Evolutionary conservation across 441 rosid genomes (phyloP), one percentile per base, ranked within the genome.

Genomic region (Euphorbia corollata): DNA sequence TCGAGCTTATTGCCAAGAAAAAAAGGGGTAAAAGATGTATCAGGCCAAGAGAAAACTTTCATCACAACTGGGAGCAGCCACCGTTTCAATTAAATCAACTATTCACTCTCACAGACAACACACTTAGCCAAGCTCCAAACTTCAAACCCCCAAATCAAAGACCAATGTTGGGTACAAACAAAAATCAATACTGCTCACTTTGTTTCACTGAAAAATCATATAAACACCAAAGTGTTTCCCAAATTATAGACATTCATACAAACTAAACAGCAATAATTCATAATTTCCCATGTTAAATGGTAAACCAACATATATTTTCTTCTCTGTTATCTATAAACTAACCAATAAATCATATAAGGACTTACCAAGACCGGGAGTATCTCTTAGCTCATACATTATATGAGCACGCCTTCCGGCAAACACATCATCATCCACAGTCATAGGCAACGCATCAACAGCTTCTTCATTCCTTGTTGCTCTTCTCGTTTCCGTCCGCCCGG

Each of bases 311-410:
- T 0, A 0, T 53, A 1, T 56, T 38, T 39, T 5, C 65, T 8
- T 24, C 54, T 61, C 30, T 41, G 24, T 61, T 32, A 53, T 6
- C 15, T 22, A 36, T 51, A 22, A 8, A 58, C 4, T 24, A 47
- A 39, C 9, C 67, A 53, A 53, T 27, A 23, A 65, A 24, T 18
- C 4, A 55, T 54, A 16, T 12, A 0, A 15, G 56, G 32, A 75
- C 83, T 78, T 75, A 92, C 98, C 94, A 51, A 92, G 96, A 24
- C 98, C 99, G 71, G 99, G 99, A 11, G 89, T 74, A 74, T 89
- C 97, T 78, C 97, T 77, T 32, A 93, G 87, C 73, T 86, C 91
- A 79, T 91, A 93, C 78, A 84, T 93, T 95, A 93, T 80, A 72
- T 86, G 95, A 18, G 88, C 61, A 74, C 77, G 91, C 68, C 93